Evolutionary conservation across 1,139 yeast species (phyloP).

Genomic region (Suhomyces bokatorum): DNA sequence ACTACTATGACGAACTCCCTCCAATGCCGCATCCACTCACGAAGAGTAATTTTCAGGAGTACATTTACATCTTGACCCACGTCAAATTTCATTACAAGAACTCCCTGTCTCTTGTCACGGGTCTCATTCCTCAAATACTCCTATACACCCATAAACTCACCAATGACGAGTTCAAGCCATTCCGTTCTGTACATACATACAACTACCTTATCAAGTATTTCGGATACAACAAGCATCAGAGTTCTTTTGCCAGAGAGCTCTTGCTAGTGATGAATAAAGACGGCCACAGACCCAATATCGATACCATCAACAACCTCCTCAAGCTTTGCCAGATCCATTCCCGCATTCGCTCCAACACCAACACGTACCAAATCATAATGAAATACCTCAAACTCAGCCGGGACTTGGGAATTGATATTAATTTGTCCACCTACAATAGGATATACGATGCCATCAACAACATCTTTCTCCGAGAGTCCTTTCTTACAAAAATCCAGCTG

Average conservation of each 20-base stretch:
- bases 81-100: constrained; percentile 34
- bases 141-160: constrained; percentile 41
- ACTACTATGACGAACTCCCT: constrained; percentile 35
- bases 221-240: constrained; percentile 45
- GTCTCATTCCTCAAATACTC: constrained; percentile 41
- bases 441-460: constrained; percentile 42
- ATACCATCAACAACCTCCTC: constrained; percentile 42
- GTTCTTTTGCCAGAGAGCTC: constrained; percentile 43
- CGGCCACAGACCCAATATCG: constrained; percentile 42
- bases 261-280: constrained; percentile 45
- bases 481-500: constrained; percentile 33
- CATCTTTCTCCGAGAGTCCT: constrained; percentile 39
- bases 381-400: constrained; percentile 35
- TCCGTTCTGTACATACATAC: constrained; percentile 39
- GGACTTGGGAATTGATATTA: constrained; percentile 30
- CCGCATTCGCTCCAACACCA: constrained; percentile 34
- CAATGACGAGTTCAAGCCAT: constrained; percentile 30
- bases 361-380: constrained; percentile 32
- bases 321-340: constrained; percentile 36
- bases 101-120: constrained; percentile 38
- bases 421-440: constrained; percentile 40
- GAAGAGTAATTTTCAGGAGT: constrained; percentile 33
- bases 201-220: constrained; percentile 45
- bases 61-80: constrained; percentile 42
- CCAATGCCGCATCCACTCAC: constrained; percentile 33